Percentiles rank a stretch among this genome's conserved stretches.
phyloP scores from a whole-genome alignment of 2,329 filamentous ascomycete genomes.

The Simplicillium sp. region DNA sequence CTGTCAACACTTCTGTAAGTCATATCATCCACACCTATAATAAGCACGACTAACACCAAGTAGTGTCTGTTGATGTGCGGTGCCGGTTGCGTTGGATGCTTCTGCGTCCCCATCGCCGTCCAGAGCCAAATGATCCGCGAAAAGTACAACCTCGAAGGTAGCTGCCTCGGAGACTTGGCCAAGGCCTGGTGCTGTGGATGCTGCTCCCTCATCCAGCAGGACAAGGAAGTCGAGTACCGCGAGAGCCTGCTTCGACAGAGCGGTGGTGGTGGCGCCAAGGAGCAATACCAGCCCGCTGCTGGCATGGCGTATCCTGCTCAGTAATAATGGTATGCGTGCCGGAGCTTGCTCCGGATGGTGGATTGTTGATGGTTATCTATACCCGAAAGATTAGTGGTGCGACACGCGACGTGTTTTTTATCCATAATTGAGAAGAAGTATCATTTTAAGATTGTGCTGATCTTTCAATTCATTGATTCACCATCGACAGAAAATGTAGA shows the following conservation, averaged over 20 bases:
- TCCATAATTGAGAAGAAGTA: too few relatives aligned
- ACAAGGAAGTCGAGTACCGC: conserved; percentile 34
- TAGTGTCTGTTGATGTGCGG: conserved; percentile 34
- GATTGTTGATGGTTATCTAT: too few relatives aligned
- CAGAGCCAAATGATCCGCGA: conserved; percentile 34
- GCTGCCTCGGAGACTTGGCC: conserved; percentile 30
- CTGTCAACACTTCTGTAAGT: conserved; percentile 36
- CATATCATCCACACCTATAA: conserved; percentile 1
- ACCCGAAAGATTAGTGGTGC: too few relatives aligned
- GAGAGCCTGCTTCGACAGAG: conserved; percentile 14
- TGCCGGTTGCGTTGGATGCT: conserved; percentile 26
- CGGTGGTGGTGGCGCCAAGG: conserved; percentile 10
- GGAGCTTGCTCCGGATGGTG: background rate
- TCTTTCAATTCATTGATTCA: too few relatives aligned
- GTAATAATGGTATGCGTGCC: background rate
- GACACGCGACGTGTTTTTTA: too few relatives aligned
- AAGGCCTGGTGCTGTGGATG: conserved; percentile 33
- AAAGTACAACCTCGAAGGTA: conserved; percentile 35
- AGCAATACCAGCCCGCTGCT: conserved; percentile 20
- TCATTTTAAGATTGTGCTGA: too few relatives aligned
- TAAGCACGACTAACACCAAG: background rate
- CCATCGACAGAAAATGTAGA: too few relatives aligned
- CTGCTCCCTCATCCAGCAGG: conserved; percentile 35
- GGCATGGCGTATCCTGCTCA: conserved; percentile 18
- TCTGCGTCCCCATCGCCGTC: conserved; percentile 33